Base-by-base conservation (phyloP, 345 rosid genomes). In the Orychophragmus violaceus region DNA sequence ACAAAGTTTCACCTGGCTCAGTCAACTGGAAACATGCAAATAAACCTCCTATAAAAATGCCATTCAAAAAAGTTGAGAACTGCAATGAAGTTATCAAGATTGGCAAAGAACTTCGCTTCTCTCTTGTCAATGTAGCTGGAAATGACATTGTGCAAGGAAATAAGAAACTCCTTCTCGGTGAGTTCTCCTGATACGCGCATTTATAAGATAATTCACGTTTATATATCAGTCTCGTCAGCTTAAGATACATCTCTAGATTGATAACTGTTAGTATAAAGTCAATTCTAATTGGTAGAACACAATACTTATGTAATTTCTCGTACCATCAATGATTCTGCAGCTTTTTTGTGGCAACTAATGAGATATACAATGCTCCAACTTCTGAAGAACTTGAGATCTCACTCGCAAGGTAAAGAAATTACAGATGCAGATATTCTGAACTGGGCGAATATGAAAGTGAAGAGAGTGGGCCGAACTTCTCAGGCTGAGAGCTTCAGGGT, bases 71-170 rank as follows among this genome's bases (percentile, higher is more conserved):
- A 62, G 75, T 76, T 21, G 79, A 76, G 72, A 76, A 76, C 56
- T 76, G 79, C 51, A 76, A 76, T 42, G 71, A 76, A 76, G 79
- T 76, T 59, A 6, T 76, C 41, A 70, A 69, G 71, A 76, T 76
- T 45, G 75, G 79, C 44, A 70, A 76, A 49, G 71, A 59, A 35
- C 30, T 76, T 33, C 73, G 74, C 44, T 88, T 94, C 77, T 94
- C 99, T 67, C 89, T 94, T 64, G 97, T 94, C 78, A 94, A 94
- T 81, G 87, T 90, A 57, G 99, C 97, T 77, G 97, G 97, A 24
- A 94, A 88, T 77, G 96, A 94, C 71, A 57, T 69, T 64, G 79
- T 76, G 33, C 79, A 76, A 70, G 79, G 79, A 58, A 76, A 76
- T 35, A 76, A 76, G 68, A 76, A 76, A 33, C 79, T 76, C 29